Conservation (phyloP, 2,329 filamentous ascomycete species). For the Phoma sp. region DNA sequence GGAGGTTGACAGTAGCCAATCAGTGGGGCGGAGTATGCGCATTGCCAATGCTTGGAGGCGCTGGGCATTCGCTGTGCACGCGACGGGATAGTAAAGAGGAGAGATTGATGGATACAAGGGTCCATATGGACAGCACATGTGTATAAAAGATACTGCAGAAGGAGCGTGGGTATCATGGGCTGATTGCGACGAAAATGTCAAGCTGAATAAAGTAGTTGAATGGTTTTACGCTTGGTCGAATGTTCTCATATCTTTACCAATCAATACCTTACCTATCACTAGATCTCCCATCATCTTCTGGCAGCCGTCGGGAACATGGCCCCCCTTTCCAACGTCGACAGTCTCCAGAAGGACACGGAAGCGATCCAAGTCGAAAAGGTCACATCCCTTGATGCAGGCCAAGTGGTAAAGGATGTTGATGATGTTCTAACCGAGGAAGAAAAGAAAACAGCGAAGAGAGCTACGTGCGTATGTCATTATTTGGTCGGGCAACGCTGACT, state of each 20-base stretch:
- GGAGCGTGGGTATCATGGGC: too few relatives aligned
- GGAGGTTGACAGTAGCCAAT: not conserved
- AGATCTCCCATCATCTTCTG: not conserved
- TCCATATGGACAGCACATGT: too few relatives aligned
- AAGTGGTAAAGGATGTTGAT: not conserved
- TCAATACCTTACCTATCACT: not conserved
- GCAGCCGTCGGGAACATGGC: not conserved
- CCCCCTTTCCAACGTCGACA: slow-evolving; percentile 2
- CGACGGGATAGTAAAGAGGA: not conserved
- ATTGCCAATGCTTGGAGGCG: slow-evolving; percentile 8
- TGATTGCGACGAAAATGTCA: too few relatives aligned
- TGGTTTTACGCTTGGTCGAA: not conserved
- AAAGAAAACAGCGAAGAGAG: slow-evolving; percentile 20
- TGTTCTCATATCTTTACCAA: not conserved
- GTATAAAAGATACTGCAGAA: too few relatives aligned
- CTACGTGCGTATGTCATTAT: slow-evolving; percentile 13
- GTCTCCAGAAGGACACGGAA: slow-evolving; percentile 22
- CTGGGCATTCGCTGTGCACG: not conserved
- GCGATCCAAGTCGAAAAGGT: slow-evolving; percentile 27
- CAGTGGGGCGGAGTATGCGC: not conserved
- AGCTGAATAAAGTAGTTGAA: too few relatives aligned
- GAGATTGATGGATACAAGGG: not conserved
- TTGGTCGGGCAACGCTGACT: not conserved
- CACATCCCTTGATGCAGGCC: slow-evolving; percentile 15
- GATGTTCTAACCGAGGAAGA: slow-evolving; percentile 13